A percentile compares a stretch with the other conserved stretches of the same genome.
phyloP scores from a whole-genome alignment of 2,329 filamentous ascomycete species.

The Malbranchea cinnamomea region DNA sequence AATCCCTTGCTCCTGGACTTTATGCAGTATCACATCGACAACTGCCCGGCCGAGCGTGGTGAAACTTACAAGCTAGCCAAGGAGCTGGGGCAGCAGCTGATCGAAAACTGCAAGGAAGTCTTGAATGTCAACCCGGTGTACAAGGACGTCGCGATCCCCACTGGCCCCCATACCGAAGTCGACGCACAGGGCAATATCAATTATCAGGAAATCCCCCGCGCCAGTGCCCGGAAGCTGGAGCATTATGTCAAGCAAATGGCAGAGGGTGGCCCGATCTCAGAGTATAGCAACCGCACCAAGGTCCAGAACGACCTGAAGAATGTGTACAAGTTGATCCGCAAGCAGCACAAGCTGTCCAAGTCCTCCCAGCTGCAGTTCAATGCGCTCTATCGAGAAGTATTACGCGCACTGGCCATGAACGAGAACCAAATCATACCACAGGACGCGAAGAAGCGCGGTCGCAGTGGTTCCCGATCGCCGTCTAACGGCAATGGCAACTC shows the following conservation, averaged over 20 bases:
- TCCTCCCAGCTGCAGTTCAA: conserved; percentile 94
- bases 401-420: conserved; percentile 92
- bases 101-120: conserved; percentile 95
- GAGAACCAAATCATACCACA: conserved; percentile 91
- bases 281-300: conserved; percentile 96
- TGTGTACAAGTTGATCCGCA: conserved; percentile 96
- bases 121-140: conserved; percentile 71
- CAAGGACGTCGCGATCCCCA: conserved; percentile 89
- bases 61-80: conserved; percentile 98
- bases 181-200: conserved; percentile 84
- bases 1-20: conserved; percentile 93
- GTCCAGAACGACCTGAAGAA: conserved; percentile 89
- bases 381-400: conserved; percentile 80
- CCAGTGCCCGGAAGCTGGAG: conserved; percentile 89
- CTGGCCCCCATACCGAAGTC: conserved; percentile 81
- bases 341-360: conserved; percentile 96
- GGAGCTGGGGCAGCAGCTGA: conserved; percentile 79
- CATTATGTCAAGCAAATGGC: conserved; percentile 99
- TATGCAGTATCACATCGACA: conserved; percentile 99
- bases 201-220: conserved; percentile 73
- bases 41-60: conserved; percentile 89
- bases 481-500: conserved; percentile 3
- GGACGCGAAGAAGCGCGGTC: conserved; percentile 47
- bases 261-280: conserved; percentile 92
- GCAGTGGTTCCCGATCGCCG: conserved; percentile 27